Percentiles rank a stretch among this genome's conserved stretches.
phyloP scores from a whole-genome alignment of 2,329 filamentous ascomycete species.

The Phialocephala subalpina region DNA sequence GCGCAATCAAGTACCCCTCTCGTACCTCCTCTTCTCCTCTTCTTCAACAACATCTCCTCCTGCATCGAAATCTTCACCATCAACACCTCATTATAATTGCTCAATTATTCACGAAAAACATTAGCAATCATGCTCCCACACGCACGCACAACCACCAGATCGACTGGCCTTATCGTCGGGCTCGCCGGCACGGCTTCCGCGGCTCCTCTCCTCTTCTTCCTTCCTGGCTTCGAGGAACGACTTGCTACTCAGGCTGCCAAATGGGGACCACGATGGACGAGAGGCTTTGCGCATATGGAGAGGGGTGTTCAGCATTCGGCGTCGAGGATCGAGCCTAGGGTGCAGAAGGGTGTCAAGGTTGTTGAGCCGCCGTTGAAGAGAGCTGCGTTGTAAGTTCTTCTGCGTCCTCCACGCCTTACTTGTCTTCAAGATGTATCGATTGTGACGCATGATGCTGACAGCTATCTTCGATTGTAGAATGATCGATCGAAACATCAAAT shows the following conservation, averaged over 20 bases:
- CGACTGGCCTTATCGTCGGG: constrained; percentile 22
- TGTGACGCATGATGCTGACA: neutral
- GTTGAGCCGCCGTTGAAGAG: constrained; percentile 37
- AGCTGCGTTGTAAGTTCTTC: constrained; percentile 34
- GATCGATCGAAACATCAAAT: constrained; percentile 33
- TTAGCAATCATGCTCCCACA: constrained; percentile 3
- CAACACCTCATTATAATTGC: neutral
- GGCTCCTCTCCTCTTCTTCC: constrained; percentile 36
- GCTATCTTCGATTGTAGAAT: constrained; percentile 20
- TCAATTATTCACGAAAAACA: neutral
- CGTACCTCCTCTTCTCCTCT: neutral
- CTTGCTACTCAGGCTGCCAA: constrained; percentile 34
- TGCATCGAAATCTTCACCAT: neutral
- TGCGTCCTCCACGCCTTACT: neutral
- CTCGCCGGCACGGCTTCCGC: constrained; percentile 28
- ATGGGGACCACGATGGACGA: constrained; percentile 37
- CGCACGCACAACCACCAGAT: neutral
- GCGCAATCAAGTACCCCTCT: neutral
- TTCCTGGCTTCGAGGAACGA: constrained; percentile 35
- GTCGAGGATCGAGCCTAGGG: constrained; percentile 28
- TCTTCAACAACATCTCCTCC: neutral
- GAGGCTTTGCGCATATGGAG: constrained; percentile 27
- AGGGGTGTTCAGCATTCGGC: constrained; percentile 22
- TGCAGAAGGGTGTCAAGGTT: constrained; percentile 28
- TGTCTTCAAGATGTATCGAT: neutral